Evolutionary conservation across 345 rosid genomes (phyloP), one percentile per base, ranked within the genome.

Genomic region (Trapa bicornis): DNA sequence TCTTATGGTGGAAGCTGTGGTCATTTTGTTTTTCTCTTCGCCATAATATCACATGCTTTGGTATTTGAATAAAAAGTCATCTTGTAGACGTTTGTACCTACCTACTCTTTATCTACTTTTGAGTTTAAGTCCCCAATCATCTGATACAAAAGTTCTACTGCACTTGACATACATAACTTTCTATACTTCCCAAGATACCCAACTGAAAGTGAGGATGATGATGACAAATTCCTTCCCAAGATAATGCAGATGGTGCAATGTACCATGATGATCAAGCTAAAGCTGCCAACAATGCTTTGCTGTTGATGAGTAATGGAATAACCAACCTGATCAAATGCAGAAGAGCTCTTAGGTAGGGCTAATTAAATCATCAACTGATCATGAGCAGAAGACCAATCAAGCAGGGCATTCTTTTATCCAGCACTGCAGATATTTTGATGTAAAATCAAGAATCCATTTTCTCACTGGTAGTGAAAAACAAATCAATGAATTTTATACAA

Each of bases 101-200:
- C 29, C 29, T 22, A 22, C 29, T 22, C 29, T 22, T 22, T 22
- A 22, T 22, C 29, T 22, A 22, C 29, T 22, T 22, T 22, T 22
- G 29, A 22, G 29, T 22, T 22, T 22, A 22, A 89, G 57, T 60
- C 80, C 63, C 74, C 41, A 10, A 39, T 78, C 54, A 86, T 80
- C 73, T 87, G 77, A 71, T 22, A 3, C 22, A 7, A 12, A n/a
- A 9, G 57, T 50, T 7, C 37, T 6, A 9, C 2, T n/a, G 61
- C 11, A 41, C 43, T 41, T 41, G 43, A 41, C 32, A 54, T n/a
- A 6, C 60, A 54, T 2, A 54, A n/a, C 3, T 5, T 54, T 2
- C 1, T 6, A 2, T 41, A 4, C 7, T 8, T 41, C 2, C 43
- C 43, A 41, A 41, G 43, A 41, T 41, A 54, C 33, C 60, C 29